Conservation (phyloP, 176 grass and related monocot genomes). For the Aegilops speltoides region DNA sequence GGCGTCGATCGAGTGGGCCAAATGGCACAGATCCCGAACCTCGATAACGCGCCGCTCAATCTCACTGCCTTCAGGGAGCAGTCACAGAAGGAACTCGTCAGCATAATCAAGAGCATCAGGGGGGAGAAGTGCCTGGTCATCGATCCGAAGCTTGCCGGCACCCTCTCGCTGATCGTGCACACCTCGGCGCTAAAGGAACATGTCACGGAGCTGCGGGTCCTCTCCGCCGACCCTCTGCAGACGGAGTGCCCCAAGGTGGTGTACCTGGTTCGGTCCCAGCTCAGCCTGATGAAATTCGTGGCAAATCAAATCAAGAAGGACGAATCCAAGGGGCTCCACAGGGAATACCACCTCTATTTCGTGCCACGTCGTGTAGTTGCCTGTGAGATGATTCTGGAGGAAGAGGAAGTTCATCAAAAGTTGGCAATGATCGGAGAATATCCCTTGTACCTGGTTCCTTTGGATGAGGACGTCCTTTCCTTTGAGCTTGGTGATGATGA, state of each 20-base stretch:
- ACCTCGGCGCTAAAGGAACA: conserved; percentile 82
- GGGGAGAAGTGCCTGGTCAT: conserved; percentile 85
- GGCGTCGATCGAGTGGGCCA: background rate
- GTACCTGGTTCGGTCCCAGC: conserved; percentile 62
- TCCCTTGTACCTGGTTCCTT: conserved; percentile 70
- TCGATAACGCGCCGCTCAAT: conserved; percentile 70
- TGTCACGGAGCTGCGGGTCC: conserved; percentile 59
- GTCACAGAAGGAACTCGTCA: conserved; percentile 70
- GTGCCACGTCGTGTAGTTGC: background rate
- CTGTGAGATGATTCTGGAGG: conserved; percentile 59
- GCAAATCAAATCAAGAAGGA: conserved; percentile 64
- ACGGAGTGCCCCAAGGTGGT: conserved; percentile 69
- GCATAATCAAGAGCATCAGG: conserved; percentile 62
- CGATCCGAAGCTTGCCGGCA: conserved; percentile 68
- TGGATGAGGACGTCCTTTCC: conserved; percentile 92
- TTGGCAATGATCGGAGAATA: conserved; percentile 71
- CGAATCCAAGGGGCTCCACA: conserved; percentile 66
- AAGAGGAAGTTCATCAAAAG: conserved; percentile 80
- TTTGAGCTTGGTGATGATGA: conserved; percentile 63
- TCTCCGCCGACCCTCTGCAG: conserved; percentile 57
- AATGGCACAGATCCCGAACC: conserved; percentile 81
- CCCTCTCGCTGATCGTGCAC: conserved; percentile 66
- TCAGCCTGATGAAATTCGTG: conserved; percentile 66
- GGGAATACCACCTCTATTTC: background rate
- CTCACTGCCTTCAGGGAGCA: conserved; percentile 68